Base-by-base conservation (phyloP, 441 rosid species). In the Jatropha multifida region DNA sequence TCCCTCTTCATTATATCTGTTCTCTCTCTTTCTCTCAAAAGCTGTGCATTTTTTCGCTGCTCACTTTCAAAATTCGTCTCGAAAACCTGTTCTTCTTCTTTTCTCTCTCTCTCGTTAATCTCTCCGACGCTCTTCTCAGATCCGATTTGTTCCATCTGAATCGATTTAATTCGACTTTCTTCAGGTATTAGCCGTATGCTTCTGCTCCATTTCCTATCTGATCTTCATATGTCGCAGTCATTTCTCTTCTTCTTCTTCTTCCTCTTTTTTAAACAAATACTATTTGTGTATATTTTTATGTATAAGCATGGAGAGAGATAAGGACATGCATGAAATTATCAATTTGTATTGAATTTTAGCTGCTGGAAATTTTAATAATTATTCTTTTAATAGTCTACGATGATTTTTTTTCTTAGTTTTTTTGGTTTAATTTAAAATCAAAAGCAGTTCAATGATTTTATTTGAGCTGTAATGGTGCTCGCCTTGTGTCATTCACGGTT, bases 41-140 rank as follows among this genome's bases (percentile, higher is more conserved):
- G 81, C 83, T 74, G 88, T 73, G 86, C 88, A 74, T 78, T 74
- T 77, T 71, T 58, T 44, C 26, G 7, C 55, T 60, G 5, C 46
- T 42, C 74, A 13, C 74, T 46, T 72, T 27, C 56, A 56, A 56
- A 56, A 56, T 71, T 71, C 37, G 11, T 56, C 59, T 54, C n/a
- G 23, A 17, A 15, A 54, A 6, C 23, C 58, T 18, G 17, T 18
- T 17, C n/a, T 17, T 18, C 4, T 52, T 15, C 10, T 26, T 4
- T 38, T 38, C 67, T 7, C 42, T 44, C 20, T 17, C 32, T 44
- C 20, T 17, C 32, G 32, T 32, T 32, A 18, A 4, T 54, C 2
- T 18, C 7, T 44, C 48, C 48, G 10, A 7, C 10, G 7, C 48
- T 4, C 48, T 11, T 44, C 32, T 44, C 48, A 44, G 48, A 44